phyloP scores from a whole-genome alignment of 805 yeast genomes.

The Candida coleopterorum region DNA sequence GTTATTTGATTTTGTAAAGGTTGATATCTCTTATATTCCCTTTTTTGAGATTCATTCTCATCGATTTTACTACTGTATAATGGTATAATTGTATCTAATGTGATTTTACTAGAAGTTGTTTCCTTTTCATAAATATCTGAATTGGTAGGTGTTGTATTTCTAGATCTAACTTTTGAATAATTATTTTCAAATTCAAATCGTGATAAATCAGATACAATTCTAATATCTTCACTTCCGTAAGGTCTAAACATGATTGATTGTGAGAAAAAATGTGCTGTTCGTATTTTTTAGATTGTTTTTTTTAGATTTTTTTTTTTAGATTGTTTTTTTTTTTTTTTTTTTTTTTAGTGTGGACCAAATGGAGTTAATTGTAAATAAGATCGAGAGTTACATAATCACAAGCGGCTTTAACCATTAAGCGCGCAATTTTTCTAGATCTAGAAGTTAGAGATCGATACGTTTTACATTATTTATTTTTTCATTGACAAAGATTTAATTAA shows the following conservation, averaged over 20 bases:
- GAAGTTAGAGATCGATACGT: no score
- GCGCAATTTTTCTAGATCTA: no score
- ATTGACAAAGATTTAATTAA: not conserved
- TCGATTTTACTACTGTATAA: slow-evolving; percentile 8
- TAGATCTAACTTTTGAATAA: slow-evolving; percentile 22
- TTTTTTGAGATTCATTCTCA: no score
- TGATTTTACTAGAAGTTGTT: slow-evolving; percentile 7
- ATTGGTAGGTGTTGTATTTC: slow-evolving; percentile 29
- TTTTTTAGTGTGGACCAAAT: no score
- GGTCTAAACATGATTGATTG: slow-evolving; percentile 14
- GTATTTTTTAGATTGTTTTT: no score
- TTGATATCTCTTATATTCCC: not conserved
- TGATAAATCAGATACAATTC: slow-evolving; percentile 29
- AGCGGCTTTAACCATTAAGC: no score
- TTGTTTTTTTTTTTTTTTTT: no score
- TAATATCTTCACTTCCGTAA: slow-evolving; percentile 16
- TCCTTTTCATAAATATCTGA: slow-evolving; percentile 7
- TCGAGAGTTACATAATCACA: no score
- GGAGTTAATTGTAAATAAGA: no score
- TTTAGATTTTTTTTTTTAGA: no score
- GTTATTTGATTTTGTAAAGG: not conserved
- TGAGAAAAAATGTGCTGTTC: not conserved
- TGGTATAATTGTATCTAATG: slow-evolving; percentile 13
- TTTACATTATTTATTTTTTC: not conserved
- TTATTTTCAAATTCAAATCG: slow-evolving; percentile 26